Conservation (phyloP, 306 rosid genomes). For the Albizia julibrissin region DNA sequence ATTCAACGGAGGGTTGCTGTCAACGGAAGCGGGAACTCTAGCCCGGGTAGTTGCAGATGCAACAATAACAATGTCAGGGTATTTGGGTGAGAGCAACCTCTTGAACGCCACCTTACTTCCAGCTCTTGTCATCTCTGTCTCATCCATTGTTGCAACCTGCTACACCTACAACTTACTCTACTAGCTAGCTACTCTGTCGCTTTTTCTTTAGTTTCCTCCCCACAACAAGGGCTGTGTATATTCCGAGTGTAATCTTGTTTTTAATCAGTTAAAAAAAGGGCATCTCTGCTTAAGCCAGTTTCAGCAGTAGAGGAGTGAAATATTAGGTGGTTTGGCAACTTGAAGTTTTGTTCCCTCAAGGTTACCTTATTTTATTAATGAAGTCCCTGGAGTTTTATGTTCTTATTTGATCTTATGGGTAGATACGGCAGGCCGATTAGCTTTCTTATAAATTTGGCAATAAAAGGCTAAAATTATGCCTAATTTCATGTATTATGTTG, state of each 20-base stretch:
- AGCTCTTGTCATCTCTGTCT: slow-evolving; percentile 64
- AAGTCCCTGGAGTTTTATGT: neutral
- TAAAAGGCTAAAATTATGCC: too few relatives aligned
- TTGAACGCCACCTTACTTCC: slow-evolving; percentile 73
- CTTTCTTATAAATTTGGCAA: too few relatives aligned
- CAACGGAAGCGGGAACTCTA: slow-evolving; percentile 88
- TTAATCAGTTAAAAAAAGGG: slow-evolving; percentile 8
- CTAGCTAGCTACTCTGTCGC: slow-evolving; percentile 45
- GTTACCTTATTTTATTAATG: neutral
- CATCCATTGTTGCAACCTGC: slow-evolving; percentile 76
- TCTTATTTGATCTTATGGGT: too few relatives aligned
- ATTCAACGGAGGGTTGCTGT: slow-evolving; percentile 77
- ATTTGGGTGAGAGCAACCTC: slow-evolving; percentile 57
- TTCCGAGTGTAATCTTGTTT: slow-evolving; percentile 1
- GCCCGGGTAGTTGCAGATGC: slow-evolving; percentile 92
- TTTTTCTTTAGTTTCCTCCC: neutral
- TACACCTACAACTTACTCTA: slow-evolving; percentile 83
- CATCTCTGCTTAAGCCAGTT: neutral
- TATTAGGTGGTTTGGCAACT: neutral
- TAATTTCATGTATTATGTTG: too few relatives aligned
- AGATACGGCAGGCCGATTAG: too few relatives aligned
- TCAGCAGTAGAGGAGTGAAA: neutral
- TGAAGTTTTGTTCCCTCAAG: neutral
- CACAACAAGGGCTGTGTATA: too few relatives aligned
- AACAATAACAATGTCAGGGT: slow-evolving; percentile 76